Conservation (phyloP, 768 basidiomycete species). For the Tephrocybe sp. region DNA sequence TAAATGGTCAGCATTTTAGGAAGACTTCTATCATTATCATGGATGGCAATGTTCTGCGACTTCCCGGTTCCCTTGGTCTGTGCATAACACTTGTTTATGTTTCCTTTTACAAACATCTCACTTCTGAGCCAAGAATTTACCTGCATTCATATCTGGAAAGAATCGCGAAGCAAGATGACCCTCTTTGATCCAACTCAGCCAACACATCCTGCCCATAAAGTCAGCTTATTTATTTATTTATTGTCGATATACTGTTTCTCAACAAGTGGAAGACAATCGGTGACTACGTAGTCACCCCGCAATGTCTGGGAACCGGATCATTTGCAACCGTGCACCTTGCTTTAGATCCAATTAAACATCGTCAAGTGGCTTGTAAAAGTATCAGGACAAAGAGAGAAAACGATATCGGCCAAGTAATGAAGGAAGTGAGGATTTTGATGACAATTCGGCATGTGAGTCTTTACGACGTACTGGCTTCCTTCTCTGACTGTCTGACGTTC, state of each 20-base stretch:
- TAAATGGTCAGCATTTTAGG: constrained; percentile 68
- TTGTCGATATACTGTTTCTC: not conserved
- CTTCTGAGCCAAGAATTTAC: constrained; percentile 50
- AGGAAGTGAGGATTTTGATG: constrained; percentile 74
- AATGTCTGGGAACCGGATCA: constrained; percentile 76
- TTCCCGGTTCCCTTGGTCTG: constrained; percentile 65
- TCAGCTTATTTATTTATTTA: constrained; percentile 18
- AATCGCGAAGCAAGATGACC: constrained; percentile 47
- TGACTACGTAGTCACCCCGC: constrained; percentile 69
- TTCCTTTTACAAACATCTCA: not conserved
- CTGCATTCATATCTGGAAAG: constrained; percentile 57
- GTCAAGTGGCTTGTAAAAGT: constrained; percentile 84
- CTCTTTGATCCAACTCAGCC: constrained; percentile 67
- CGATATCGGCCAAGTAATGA: constrained; percentile 64
- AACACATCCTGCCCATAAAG: constrained; percentile 49
- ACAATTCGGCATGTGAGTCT: constrained; percentile 64
- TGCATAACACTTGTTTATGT: not conserved
- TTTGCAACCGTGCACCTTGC: constrained; percentile 84
- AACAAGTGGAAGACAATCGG: constrained; percentile 44
- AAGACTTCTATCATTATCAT: constrained; percentile 70
- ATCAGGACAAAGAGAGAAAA: constrained; percentile 62
- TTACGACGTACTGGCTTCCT: not conserved
- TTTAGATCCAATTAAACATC: constrained; percentile 55
- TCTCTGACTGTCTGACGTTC: not conserved
- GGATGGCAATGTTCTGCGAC: constrained; percentile 69